Conservation (phyloP, 257 asterid species). For the Nicotiana attenuata region DNA sequence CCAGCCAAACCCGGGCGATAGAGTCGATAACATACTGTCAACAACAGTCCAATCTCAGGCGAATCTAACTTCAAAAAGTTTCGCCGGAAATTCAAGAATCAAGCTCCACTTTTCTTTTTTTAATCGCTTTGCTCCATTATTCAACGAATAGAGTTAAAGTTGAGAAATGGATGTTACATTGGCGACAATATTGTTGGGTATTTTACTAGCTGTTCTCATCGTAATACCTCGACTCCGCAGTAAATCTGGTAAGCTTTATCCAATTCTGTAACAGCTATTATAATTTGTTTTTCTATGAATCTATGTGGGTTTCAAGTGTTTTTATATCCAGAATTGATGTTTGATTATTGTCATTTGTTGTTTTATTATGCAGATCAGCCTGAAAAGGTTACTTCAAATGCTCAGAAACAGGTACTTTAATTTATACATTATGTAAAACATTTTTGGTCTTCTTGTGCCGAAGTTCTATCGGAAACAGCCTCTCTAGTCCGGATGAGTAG, state of each 20-base stretch:
- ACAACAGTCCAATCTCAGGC: background rate
- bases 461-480: too few species aligned
- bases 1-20: background rate
- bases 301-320: conserved; percentile 1
- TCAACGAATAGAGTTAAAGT: background rate
- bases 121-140: background rate
- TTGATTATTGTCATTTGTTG: background rate
- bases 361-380: conserved; percentile 35
- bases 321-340: background rate
- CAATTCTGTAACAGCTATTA: background rate
- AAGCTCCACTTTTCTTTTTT: background rate
- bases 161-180: conserved; percentile 41
- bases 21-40: background rate
- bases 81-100: conserved; percentile 25
- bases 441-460: background rate
- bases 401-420: conserved; percentile 40
- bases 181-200: conserved; percentile 44
- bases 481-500: too few species aligned
- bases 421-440: background rate
- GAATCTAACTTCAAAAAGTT: background rate
- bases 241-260: conserved; percentile 37
- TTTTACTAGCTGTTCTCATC: conserved; percentile 38
- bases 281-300: background rate
- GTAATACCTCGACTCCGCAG: conserved; percentile 44
- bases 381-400: conserved; percentile 24